phyloP scores from a whole-genome alignment of 1,139 yeast genomes.

The Candida sp. region DNA sequence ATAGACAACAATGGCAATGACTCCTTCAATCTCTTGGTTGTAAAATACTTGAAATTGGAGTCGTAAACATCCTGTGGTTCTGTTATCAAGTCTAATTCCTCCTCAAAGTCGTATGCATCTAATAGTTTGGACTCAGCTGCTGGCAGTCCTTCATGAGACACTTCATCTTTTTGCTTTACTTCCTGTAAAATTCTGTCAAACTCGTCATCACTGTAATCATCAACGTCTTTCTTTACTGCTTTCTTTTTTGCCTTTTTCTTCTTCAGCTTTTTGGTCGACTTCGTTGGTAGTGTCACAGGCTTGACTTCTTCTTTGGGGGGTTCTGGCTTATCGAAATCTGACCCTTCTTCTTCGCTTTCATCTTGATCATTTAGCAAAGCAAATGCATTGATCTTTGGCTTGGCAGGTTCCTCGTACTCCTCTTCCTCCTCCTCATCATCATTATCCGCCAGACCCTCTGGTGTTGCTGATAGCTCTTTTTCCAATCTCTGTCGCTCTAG shows the following conservation, averaged over 20 bases:
- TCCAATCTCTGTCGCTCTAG: slow-evolving; percentile 49
- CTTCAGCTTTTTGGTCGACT: slow-evolving; percentile 13
- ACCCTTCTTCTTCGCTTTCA: slow-evolving; percentile 26
- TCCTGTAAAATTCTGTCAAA: slow-evolving; percentile 44
- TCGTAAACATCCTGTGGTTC: slow-evolving; percentile 48
- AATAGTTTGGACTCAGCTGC: slow-evolving; percentile 29
- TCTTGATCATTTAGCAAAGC: slow-evolving; percentile 50
- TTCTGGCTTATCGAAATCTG: not conserved
- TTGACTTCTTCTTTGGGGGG: not conserved
- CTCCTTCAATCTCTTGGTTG: slow-evolving; percentile 42
- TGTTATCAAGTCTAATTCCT: slow-evolving; percentile 30
- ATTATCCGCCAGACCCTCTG: slow-evolving; percentile 9
- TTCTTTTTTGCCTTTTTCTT: slow-evolving; percentile 22
- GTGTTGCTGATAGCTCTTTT: slow-evolving; percentile 6
- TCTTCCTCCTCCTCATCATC: slow-evolving; percentile 11
- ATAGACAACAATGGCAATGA: slow-evolving; percentile 47
- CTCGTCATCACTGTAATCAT: slow-evolving; percentile 41
- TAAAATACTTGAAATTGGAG: slow-evolving; percentile 48
- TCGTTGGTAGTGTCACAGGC: slow-evolving; percentile 1
- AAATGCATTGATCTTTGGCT: slow-evolving; percentile 52
- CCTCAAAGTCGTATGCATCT: slow-evolving; percentile 34
- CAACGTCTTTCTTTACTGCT: slow-evolving; percentile 17
- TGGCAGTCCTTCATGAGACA: slow-evolving; percentile 9
- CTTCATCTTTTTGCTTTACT: slow-evolving; percentile 31
- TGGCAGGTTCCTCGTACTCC: slow-evolving; percentile 1